phyloP scores from a whole-genome alignment of 441 rosid genomes.

The Erysimum pusillum region DNA sequence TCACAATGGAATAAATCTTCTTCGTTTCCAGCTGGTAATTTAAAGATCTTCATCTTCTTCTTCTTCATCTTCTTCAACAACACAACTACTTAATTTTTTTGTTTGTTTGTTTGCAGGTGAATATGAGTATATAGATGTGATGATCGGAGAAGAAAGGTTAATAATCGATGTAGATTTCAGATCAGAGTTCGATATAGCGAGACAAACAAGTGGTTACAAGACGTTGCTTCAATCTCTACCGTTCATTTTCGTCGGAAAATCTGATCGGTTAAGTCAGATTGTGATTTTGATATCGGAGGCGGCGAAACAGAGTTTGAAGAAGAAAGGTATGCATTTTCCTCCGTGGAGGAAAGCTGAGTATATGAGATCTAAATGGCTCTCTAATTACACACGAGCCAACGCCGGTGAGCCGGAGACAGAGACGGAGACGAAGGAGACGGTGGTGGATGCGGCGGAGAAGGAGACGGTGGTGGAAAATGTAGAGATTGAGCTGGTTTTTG shows the following conservation, averaged over 20 bases:
- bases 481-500: slow-evolving; percentile 72
- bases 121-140: slow-evolving; percentile 86
- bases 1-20: too few species aligned
- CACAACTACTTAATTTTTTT: not conserved
- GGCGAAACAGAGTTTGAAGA: slow-evolving; percentile 86
- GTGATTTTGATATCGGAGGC: slow-evolving; percentile 84
- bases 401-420: slow-evolving; percentile 26
- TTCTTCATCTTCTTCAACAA: not conserved
- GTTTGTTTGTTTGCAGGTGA: slow-evolving; percentile 61
- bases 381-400: slow-evolving; percentile 58
- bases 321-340: slow-evolving; percentile 91
- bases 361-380: slow-evolving; percentile 92
- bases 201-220: slow-evolving; percentile 78
- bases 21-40: too few species aligned
- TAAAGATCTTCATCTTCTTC: too few species aligned
- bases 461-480: slow-evolving; percentile 38
- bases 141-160: slow-evolving; percentile 69
- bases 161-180: slow-evolving; percentile 83
- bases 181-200: slow-evolving; percentile 92
- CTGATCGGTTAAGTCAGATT: slow-evolving; percentile 80
- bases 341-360: slow-evolving; percentile 95
- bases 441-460: slow-evolving; percentile 26
- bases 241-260: slow-evolving; percentile 81
- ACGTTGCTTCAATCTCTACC: slow-evolving; percentile 81
- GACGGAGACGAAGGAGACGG: slow-evolving; percentile 1